phyloP scores from a whole-genome alignment of 306 rosid genomes.

The Trifolium dubium region DNA sequence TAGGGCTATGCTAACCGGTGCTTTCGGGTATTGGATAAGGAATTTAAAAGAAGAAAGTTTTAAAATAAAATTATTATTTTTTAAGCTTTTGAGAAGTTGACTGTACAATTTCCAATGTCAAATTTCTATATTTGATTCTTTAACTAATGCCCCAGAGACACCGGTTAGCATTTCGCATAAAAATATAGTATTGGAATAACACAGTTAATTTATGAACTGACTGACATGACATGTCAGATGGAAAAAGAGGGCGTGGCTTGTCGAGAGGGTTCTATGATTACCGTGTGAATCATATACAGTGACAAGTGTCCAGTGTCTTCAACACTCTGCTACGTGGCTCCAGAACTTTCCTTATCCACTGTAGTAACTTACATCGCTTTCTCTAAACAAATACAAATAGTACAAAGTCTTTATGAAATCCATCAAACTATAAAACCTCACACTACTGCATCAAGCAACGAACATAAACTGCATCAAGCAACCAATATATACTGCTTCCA shows the following conservation, averaged over 20 bases:
- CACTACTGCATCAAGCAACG: conserved; percentile 12
- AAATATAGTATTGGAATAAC: neutral
- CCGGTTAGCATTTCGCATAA: too few species aligned
- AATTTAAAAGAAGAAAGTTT: too few species aligned
- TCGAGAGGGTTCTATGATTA: conserved; percentile 39
- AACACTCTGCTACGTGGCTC: conserved; percentile 45
- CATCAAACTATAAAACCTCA: conserved; percentile 8
- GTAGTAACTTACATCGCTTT: conserved; percentile 14
- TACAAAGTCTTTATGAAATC: neutral
- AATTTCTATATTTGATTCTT: too few species aligned
- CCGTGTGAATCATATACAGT: conserved; percentile 17
- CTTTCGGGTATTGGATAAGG: too few species aligned
- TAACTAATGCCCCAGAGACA: too few species aligned
- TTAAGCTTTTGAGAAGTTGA: too few species aligned
- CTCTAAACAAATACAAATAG: neutral
- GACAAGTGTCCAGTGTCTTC: conserved; percentile 34
- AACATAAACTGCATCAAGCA: conserved; percentile 9
- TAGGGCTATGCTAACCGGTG: too few species aligned
- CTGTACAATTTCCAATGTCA: too few species aligned
- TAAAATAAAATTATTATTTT: too few species aligned
- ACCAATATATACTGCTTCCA: neutral
- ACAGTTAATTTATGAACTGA: neutral
- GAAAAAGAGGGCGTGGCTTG: conserved; percentile 31
- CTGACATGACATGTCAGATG: neutral
- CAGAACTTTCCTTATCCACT: conserved; percentile 37